Base-by-base conservation (phyloP, 1,139 yeast species). In the Hansenula lynferdii region DNA sequence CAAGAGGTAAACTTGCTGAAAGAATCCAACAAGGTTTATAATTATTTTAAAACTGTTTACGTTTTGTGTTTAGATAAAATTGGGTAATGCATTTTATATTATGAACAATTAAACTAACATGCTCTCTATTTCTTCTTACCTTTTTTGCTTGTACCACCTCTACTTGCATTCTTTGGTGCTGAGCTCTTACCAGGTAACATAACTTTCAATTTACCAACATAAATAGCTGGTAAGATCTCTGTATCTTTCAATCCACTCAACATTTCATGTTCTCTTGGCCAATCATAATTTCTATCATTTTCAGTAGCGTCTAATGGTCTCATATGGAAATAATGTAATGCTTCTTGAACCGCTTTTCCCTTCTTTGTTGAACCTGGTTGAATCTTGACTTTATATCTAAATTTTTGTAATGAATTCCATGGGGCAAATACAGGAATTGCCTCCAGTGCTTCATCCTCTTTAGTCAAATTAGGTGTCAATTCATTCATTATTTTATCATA, bases 391-490 rank as follows among this genome's bases (percentile, higher is more conserved):
- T 87, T 89, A 63, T 85, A 89, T 57, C 85, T 83, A 62, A 73
- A 76, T 57, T 83, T 83, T 44, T 69, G 73, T 50, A 92, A 62
- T 0, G 97, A 73, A 11, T 75, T 63, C 96, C 97, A 94, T 2
- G 98, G 98, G 0, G 92, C 97, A 69, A 89, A 90, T 9, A 86
- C 80, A 0, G 97, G 96, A 8, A 92, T 75, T 8, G 85, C 77
- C 37, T 79, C 86, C 8, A 60, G 51, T 12, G 64, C 62, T 19
- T 63, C 67, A 42, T 69, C 76, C 3, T 62, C 65, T 19, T 60
- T 45, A 14, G 51, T 48, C 24, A 67, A 54, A 22, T 53, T 53
- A 6, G 70, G 63, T 15, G 64, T 62, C 26, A 75, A 32, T 42
- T 65, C 72, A 31, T 65, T 65, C 16, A 63, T 39, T 16, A 64